phyloP scores from a whole-genome alignment of 1,284 basidiomycete species.

The Schizophyllum amplum region DNA sequence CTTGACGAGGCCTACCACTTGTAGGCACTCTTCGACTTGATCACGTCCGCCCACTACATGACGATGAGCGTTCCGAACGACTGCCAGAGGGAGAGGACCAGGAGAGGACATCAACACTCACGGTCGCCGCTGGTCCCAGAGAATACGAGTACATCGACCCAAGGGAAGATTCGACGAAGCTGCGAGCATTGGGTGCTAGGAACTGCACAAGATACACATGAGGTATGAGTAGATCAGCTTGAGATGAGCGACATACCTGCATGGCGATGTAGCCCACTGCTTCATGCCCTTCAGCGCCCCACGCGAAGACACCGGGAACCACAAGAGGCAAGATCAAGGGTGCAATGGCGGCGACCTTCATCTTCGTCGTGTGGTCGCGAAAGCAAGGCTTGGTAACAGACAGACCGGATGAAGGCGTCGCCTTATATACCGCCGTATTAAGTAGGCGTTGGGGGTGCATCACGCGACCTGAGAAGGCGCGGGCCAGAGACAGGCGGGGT shows the following conservation, averaged over 20 bases:
- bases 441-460: no score
- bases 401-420: no score
- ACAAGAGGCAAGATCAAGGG: no score
- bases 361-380: no score
- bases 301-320: conserved; percentile 6
- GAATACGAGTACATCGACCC: conserved; percentile 31
- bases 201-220: no score
- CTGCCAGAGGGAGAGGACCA: no score
- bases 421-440: no score
- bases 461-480: no score
- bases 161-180: conserved; percentile 37
- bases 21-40: conserved; percentile 29
- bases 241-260: conserved; percentile 16
- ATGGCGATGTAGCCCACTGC: conserved; percentile 29
- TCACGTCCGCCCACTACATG: conserved; percentile 37
- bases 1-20: conserved; percentile 25
- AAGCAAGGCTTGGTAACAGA: no score
- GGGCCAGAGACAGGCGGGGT: no score
- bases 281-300: conserved; percentile 12
- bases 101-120: no score
- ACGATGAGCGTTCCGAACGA: background rate
- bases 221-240: background rate
- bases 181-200: conserved; percentile 33
- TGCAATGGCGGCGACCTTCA: no score
- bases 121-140: conserved; percentile 38